Percentiles rank a stretch among this genome's conserved stretches.
Evolutionary conservation across 2,329 filamentous ascomycete genomes (phyloP).

Genomic region (Catunica adiposa): DNA sequence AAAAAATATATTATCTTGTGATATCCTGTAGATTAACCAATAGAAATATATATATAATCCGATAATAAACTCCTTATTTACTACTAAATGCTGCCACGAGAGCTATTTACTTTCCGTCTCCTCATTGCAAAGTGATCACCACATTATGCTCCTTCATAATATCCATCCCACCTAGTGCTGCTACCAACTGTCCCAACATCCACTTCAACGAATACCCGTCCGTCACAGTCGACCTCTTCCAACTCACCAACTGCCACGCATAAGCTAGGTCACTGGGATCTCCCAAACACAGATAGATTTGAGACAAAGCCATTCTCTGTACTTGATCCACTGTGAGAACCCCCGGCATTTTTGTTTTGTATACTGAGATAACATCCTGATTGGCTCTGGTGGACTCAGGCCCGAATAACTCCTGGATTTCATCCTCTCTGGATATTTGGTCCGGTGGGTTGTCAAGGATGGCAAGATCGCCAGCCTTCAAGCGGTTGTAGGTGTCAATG

Average conservation of each 20-base stretch:
- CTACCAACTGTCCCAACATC: constrained; percentile 49
- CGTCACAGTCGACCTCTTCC: constrained; percentile 36
- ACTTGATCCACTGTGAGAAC: constrained; percentile 40
- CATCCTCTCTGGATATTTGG: constrained; percentile 9
- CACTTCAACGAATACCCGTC: constrained; percentile 39
- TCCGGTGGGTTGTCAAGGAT: constrained; percentile 16
- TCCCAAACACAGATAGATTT: constrained; percentile 37
- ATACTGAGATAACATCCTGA: constrained; percentile 26
- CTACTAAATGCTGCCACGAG: no score
- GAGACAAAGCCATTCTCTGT: constrained; percentile 34
- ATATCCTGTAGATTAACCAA: no score
- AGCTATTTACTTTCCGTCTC: no score
- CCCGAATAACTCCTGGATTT: neutral
- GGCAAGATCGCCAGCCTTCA: constrained; percentile 8
- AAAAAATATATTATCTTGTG: no score
- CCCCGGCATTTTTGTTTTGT: constrained; percentile 50
- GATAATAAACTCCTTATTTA: no score
- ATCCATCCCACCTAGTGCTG: constrained; percentile 43
- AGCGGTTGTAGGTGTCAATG: neutral
- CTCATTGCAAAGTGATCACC: constrained; percentile 26
- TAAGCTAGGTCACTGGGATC: constrained; percentile 24
- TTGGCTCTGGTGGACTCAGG: neutral
- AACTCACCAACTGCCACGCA: constrained; percentile 38
- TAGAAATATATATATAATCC: no score
- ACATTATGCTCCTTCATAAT: constrained; percentile 26